A percentile compares a stretch with the other conserved stretches of the same genome.
phyloP scores from a whole-genome alignment of 129 eudicot species.

The Ambrosia trifida region DNA sequence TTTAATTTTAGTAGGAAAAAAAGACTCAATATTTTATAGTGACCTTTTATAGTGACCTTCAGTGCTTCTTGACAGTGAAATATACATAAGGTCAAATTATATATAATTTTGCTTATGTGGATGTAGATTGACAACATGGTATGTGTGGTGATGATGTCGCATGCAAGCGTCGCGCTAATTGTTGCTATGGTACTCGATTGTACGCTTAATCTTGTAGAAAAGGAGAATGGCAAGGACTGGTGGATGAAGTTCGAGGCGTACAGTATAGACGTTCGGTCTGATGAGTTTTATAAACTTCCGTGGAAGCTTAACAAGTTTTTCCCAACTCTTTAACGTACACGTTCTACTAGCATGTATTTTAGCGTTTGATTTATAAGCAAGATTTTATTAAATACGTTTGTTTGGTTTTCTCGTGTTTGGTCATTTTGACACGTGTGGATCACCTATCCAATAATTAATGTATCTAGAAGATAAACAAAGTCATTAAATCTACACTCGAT shows the following conservation, averaged over 20 bases:
- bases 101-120: not conserved
- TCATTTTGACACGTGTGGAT: too few relatives aligned
- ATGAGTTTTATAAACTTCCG: slow-evolving; percentile 71
- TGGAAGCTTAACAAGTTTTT: slow-evolving; percentile 55
- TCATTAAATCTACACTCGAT: too few relatives aligned
- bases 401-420: too few relatives aligned
- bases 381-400: not conserved
- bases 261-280: slow-evolving; percentile 53
- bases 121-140: slow-evolving; percentile 68
- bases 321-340: slow-evolving; percentile 44
- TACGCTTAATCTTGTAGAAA: slow-evolving; percentile 41
- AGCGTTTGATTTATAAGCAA: not conserved
- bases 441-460: too few relatives aligned
- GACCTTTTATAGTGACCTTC: not conserved
- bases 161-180: slow-evolving; percentile 57
- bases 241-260: slow-evolving; percentile 63
- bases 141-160: slow-evolving; percentile 51
- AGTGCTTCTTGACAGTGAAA: not conserved
- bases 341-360: not conserved
- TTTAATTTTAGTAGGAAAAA: not conserved
- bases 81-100: not conserved
- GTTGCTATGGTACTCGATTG: slow-evolving; percentile 59
- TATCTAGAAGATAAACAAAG: too few relatives aligned
- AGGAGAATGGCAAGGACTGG: slow-evolving; percentile 56
- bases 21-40: not conserved